A percentile compares a stretch with the other conserved stretches of the same genome.
Conservation (phyloP, 257 asterid species). For the Solanum appendiculatum region DNA sequence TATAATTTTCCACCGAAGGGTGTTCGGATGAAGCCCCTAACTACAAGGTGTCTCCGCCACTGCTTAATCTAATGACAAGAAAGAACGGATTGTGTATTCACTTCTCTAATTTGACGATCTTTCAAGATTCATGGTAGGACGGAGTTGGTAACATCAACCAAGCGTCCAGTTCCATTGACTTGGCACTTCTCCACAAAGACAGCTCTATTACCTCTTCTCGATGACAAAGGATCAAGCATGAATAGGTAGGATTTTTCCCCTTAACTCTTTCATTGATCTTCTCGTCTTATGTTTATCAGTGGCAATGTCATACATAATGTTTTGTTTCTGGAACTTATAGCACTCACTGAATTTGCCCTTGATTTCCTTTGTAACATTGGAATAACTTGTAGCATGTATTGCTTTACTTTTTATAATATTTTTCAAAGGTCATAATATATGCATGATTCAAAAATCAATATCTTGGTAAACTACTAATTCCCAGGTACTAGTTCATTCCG, state of each 20-base stretch:
- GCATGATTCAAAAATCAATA: not conserved
- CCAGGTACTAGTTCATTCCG: not conserved
- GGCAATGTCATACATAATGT: not conserved
- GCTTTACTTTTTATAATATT: not conserved
- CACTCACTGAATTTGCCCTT: not conserved
- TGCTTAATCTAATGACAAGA: not conserved
- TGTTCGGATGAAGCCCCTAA: too few relatives aligned
- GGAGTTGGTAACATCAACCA: slow-evolving; percentile 82
- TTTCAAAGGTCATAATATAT: not conserved
- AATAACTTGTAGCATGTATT: not conserved
- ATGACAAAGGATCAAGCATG: slow-evolving; percentile 91
- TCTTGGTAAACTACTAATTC: not conserved
- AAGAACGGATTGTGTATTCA: not conserved
- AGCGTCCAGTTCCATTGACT: slow-evolving; percentile 95
- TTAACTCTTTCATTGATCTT: not conserved
- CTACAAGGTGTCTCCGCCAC: too few relatives aligned
- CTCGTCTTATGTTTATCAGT: not conserved
- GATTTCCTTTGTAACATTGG: not conserved
- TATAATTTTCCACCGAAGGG: too few relatives aligned
- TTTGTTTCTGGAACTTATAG: not conserved
- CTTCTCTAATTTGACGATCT: slow-evolving; percentile 16
- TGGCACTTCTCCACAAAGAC: slow-evolving; percentile 93
- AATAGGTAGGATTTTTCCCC: slow-evolving; percentile 49
- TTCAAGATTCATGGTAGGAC: slow-evolving; percentile 94
- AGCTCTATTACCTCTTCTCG: slow-evolving; percentile 71